These are phyloP conservation scores for Pythium utonaiense DNA, from an alignment of 352 stramenopile species.

Conservation along the genomic window DNA sequence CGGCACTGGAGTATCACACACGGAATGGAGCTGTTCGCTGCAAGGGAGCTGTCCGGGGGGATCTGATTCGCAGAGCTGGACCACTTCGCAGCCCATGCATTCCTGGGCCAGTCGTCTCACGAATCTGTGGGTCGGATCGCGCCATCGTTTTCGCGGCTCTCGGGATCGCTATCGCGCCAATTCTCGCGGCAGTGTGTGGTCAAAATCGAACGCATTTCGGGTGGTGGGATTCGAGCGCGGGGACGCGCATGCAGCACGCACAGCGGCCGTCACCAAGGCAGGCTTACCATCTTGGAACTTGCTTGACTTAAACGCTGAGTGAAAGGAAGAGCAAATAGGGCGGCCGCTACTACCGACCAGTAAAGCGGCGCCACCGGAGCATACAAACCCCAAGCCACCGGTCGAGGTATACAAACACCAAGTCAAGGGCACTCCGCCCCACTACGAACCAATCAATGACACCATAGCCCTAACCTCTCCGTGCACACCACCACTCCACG, in stretches of 20 bases:
- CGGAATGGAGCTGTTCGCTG: too few species aligned
- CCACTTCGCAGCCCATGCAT: too few species aligned
- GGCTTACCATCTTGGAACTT: conserved; percentile 83
- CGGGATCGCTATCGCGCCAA: not conserved
- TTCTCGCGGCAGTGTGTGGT: not conserved
- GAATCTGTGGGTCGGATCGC: not conserved
- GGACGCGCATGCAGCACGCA: not conserved
- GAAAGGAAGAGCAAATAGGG: conserved; percentile 83
- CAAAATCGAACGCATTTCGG: not conserved
- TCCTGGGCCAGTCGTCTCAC: not conserved
- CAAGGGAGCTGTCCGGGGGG: too few species aligned
- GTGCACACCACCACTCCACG: conserved; percentile 9
- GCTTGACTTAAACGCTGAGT: conserved; percentile 85
- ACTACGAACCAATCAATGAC: conserved; percentile 73
- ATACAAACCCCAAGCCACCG: conserved; percentile 66
- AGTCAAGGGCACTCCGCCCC: conserved; percentile 30
- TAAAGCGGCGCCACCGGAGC: conserved; percentile 23
- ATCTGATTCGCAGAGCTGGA: too few species aligned
- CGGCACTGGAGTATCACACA: too few species aligned
- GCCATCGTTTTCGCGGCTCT: not conserved
- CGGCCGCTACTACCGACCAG: conserved; percentile 24
- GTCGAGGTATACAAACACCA: conserved; percentile 48
- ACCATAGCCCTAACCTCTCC: conserved; percentile 19
- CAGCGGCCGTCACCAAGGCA: conserved; percentile 1
- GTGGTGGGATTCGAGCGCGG: not conserved